Evolutionary conservation across 139 green algal species (phyloP).

Genomic region (Zygnema cylindricum): DNA sequence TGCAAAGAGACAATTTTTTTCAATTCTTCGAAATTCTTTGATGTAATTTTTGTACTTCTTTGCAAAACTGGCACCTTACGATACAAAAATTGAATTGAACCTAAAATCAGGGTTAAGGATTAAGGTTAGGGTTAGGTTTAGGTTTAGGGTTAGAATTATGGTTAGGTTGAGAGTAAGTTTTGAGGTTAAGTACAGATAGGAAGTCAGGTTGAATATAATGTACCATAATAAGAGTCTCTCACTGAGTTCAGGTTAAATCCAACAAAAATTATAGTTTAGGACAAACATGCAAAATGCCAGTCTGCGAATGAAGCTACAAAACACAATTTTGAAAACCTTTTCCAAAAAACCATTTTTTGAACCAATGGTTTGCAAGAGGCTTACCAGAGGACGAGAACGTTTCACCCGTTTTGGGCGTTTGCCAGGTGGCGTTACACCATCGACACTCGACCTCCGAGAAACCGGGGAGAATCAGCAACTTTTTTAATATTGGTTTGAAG

Average conservation of each 20-base stretch:
- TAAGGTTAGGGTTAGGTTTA: neutral
- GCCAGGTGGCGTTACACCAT: neutral
- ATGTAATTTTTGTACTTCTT: too few relatives aligned
- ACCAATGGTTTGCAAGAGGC: too few relatives aligned
- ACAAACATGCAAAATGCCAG: neutral
- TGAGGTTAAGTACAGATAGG: neutral
- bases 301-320: neutral
- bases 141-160: neutral
- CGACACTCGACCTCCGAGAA: slow-evolving; percentile 11
- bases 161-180: neutral
- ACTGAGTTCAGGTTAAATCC: neutral
- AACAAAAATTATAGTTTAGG: neutral
- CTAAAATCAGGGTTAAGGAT: neutral
- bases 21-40: too few relatives aligned
- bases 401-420: neutral
- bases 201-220: neutral
- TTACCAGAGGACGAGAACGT: neutral
- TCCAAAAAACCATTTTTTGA: neutral
- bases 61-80: too few relatives aligned
- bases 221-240: neutral
- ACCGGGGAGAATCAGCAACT: neutral
- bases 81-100: neutral
- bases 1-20: too few relatives aligned
- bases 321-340: neutral
- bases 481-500: slow-evolving; percentile 10